Evolutionary conservation across 345 rosid species (phyloP).

Genomic region (Corymbia maculata): DNA sequence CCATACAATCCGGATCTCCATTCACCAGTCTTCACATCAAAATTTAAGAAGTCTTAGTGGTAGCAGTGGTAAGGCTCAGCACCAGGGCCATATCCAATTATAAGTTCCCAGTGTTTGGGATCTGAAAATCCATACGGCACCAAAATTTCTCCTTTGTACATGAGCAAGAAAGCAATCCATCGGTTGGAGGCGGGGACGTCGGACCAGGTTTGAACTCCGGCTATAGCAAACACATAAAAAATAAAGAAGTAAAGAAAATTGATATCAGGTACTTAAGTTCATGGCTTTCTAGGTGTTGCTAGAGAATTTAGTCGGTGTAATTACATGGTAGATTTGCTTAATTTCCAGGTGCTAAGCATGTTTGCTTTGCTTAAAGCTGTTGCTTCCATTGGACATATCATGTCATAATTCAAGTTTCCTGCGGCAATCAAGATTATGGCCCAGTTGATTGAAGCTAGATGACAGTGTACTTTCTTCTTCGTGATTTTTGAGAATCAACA

Average conservation of each 20-base stretch:
- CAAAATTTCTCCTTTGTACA: neutral
- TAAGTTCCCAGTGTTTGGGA: neutral
- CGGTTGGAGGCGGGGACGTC: neutral
- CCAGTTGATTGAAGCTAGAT: neutral
- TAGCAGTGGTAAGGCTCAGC: neutral
- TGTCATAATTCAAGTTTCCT: neutral
- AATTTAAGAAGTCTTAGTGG: neutral
- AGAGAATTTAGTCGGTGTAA: neutral
- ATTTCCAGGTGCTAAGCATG: neutral
- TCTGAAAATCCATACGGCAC: neutral
- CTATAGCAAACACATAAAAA: neutral
- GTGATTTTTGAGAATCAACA: neutral
- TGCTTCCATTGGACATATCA: neutral
- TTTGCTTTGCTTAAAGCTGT: neutral
- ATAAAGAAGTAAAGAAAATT: neutral
- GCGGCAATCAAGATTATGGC: neutral
- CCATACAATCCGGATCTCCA: conserved; percentile 47
- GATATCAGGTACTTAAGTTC: neutral
- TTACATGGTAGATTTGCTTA: neutral
- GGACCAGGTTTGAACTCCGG: neutral
- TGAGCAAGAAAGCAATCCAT: neutral
- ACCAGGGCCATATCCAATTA: neutral
- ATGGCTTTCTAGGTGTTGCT: neutral
- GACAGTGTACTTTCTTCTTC: neutral
- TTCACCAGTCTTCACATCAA: neutral